These are phyloP conservation scores for Podaxis sp. DNA, from an alignment of 768 basidiomycete genomes.

Conservation along the genomic window DNA sequence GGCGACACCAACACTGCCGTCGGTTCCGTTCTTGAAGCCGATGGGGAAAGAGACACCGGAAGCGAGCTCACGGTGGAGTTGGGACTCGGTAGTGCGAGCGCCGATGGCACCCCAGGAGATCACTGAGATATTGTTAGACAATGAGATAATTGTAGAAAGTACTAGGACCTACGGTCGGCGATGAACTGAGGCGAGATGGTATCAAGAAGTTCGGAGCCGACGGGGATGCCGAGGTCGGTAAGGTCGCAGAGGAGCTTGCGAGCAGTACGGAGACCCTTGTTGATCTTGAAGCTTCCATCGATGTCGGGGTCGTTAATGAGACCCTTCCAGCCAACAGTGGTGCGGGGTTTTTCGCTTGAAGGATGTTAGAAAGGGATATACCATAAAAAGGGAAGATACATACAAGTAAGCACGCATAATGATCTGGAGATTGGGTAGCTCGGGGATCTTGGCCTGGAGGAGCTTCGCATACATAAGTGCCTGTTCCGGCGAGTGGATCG, in stretches of 20 bases:
- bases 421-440: slow-evolving; percentile 79
- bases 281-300: slow-evolving; percentile 93
- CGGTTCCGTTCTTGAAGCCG: slow-evolving; percentile 99
- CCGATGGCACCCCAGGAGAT: slow-evolving; percentile 96
- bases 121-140: slow-evolving; percentile 36
- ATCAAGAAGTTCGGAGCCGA: slow-evolving; percentile 93
- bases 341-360: slow-evolving; percentile 79
- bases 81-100: slow-evolving; percentile 95
- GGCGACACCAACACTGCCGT: slow-evolving; percentile 88
- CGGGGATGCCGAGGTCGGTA: slow-evolving; percentile 85
- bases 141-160: slow-evolving; percentile 7
- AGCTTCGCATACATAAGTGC: slow-evolving; percentile 81
- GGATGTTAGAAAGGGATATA: slow-evolving; percentile 15
- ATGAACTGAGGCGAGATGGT: slow-evolving; percentile 78
- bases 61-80: slow-evolving; percentile 95
- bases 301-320: slow-evolving; percentile 94
- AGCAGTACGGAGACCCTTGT: slow-evolving; percentile 90
- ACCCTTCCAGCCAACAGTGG: slow-evolving; percentile 98
- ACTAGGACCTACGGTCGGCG: slow-evolving; percentile 55
- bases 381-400: slow-evolving; percentile 32
- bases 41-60: slow-evolving; percentile 97
- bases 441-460: slow-evolving; percentile 63
- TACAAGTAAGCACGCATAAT: slow-evolving; percentile 98
- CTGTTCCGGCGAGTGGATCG: slow-evolving; percentile 86
- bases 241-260: slow-evolving; percentile 91